A percentile compares a stretch with the other conserved stretches of the same genome.
phyloP scores from a whole-genome alignment of 31 red algal species.

The Porphyra umbilicalis region DNA sequence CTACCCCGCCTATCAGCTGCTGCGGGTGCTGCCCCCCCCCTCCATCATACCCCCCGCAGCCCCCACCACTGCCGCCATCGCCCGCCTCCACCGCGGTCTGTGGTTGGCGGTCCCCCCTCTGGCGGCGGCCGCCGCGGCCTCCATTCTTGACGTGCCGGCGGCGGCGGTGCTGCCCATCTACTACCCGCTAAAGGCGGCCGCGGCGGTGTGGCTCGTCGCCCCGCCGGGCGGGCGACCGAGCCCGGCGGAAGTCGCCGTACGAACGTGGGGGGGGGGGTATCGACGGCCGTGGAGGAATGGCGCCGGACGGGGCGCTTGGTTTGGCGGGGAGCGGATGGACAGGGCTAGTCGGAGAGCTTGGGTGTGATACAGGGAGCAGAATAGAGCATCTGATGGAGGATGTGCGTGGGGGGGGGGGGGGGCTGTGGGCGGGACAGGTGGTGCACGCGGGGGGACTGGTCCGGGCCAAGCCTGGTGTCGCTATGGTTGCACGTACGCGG shows the following conservation, averaged over 20 bases:
- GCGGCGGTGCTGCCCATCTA: not conserved
- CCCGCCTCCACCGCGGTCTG: not conserved
- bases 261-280: not conserved
- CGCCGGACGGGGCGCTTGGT: not conserved
- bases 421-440: not conserved
- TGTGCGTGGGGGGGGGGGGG: not conserved
- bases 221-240: not conserved
- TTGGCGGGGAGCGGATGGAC: not conserved
- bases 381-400: not conserved
- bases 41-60: not conserved
- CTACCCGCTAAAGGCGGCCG: not conserved
- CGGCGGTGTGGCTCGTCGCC: not conserved
- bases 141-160: not conserved
- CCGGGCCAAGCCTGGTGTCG: too few species aligned
- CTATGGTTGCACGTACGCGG: too few species aligned
- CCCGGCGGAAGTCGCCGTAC: not conserved
- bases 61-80: not conserved
- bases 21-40: not conserved
- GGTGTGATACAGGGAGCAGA: too few species aligned
- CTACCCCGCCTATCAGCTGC: not conserved
- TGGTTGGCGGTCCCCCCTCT: not conserved
- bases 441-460: too few species aligned
- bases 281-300: not conserved
- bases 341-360: not conserved
- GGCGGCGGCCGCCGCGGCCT: not conserved